A percentile compares a stretch with the other conserved stretches of the same genome.
Evolutionary conservation across 768 basidiomycete genomes (phyloP).

Genomic region (Boletus huronensis): DNA sequence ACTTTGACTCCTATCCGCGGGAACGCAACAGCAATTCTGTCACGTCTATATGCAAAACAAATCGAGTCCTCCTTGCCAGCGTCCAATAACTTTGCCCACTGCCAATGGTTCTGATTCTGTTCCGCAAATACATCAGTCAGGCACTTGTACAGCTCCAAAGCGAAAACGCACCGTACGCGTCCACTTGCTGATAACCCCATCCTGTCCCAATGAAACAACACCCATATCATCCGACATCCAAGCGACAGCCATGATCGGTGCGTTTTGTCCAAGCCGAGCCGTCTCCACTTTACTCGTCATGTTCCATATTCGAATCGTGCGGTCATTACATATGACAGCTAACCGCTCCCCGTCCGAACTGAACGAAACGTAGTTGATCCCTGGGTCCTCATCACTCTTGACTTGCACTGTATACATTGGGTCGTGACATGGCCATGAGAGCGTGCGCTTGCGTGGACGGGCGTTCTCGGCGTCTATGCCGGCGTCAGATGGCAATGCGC

Average conservation of each 20-base stretch:
- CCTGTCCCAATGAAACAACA: conserved; percentile 52
- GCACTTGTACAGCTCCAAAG: not conserved
- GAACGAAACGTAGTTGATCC: conserved; percentile 47
- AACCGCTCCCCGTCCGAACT: conserved; percentile 52
- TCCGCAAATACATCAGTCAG: not conserved
- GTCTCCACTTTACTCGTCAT: conserved; percentile 47
- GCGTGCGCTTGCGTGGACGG: conserved; percentile 34
- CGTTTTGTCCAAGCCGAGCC: conserved; percentile 52
- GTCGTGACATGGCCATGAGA: conserved; percentile 48
- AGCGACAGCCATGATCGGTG: conserved; percentile 44
- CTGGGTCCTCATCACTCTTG: conserved; percentile 45
- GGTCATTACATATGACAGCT: conserved; percentile 59
- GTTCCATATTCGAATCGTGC: conserved; percentile 62
- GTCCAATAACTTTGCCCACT: conserved; percentile 53
- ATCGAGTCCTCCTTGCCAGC: conserved; percentile 44
- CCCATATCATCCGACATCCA: conserved; percentile 62
- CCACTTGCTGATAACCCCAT: conserved; percentile 61
- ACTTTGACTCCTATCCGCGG: conserved; percentile 58
- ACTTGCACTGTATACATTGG: conserved; percentile 37
- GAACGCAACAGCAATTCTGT: conserved; percentile 61
- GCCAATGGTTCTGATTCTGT: conserved; percentile 51
- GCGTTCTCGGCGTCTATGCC: conserved; percentile 25
- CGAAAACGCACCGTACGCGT: conserved; percentile 44
- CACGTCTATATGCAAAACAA: conserved; percentile 53
- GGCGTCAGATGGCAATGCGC: conserved; percentile 29